Conservation (phyloP, 805 yeast species). For the Metschnikowia matae region DNA sequence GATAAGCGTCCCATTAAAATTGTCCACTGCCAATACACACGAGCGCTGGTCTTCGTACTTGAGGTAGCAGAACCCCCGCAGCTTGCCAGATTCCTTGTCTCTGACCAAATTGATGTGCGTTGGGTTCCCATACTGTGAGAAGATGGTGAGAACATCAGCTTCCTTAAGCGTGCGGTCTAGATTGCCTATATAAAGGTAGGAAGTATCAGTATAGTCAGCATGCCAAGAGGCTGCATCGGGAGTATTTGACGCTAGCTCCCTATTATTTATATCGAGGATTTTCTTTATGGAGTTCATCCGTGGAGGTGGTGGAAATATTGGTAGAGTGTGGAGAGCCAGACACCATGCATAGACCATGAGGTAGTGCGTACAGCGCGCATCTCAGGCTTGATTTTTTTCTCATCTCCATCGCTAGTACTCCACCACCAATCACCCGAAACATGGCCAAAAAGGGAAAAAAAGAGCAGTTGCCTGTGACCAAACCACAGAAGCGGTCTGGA, state of each 20-base stretch:
- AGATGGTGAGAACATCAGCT: slow-evolving; percentile 69
- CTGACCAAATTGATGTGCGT: slow-evolving; percentile 67
- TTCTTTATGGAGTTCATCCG: slow-evolving; percentile 37
- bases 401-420: background rate
- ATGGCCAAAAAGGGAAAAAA: slow-evolving; percentile 15
- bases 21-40: slow-evolving; percentile 82
- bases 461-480: slow-evolving; percentile 3
- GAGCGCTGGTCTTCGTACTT: slow-evolving; percentile 81
- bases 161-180: slow-evolving; percentile 63
- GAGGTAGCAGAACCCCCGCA: slow-evolving; percentile 74
- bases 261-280: slow-evolving; percentile 57
- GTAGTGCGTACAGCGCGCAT: slow-evolving; percentile 5
- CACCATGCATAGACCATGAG: background rate
- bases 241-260: slow-evolving; percentile 60
- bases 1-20: slow-evolving; percentile 66
- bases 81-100: slow-evolving; percentile 59
- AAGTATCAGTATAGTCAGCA: slow-evolving; percentile 69
- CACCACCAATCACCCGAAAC: background rate
- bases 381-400: slow-evolving; percentile 10
- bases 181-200: slow-evolving; percentile 75
- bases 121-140: slow-evolving; percentile 88
- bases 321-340: background rate
- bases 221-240: slow-evolving; percentile 82
- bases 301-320: too few relatives aligned
- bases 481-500: slow-evolving; percentile 14